Evolutionary conservation across 2,329 filamentous ascomycete species (phyloP).

Genomic region (Paraphoma chrysanthemicola): DNA sequence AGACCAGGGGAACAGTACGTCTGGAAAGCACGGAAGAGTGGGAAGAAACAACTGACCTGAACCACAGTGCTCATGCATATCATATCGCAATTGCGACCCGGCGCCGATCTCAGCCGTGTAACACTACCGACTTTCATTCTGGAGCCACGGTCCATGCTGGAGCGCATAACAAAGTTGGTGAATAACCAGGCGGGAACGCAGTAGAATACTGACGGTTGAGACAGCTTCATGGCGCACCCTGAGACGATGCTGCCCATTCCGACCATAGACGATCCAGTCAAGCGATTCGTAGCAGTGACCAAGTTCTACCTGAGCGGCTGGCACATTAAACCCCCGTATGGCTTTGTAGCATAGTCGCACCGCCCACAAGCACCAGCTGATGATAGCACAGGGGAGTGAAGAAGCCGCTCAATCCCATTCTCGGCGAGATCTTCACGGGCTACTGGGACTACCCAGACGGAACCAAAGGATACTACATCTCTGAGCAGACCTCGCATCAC

Average conservation of each 20-base stretch:
- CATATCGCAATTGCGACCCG: constrained; percentile 94
- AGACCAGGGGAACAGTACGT: constrained; percentile 90
- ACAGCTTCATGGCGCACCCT: constrained; percentile 98
- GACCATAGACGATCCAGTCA: constrained; percentile 82
- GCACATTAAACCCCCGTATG: constrained; percentile 97
- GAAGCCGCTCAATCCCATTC: constrained; percentile 95
- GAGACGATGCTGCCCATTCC: constrained; percentile 92
- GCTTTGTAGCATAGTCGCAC: constrained; percentile 23
- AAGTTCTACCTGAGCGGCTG: constrained; percentile 98
- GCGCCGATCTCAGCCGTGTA: constrained; percentile 92
- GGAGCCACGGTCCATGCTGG: constrained; percentile 96
- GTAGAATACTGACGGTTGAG: constrained; percentile 21
- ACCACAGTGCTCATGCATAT: constrained; percentile 87
- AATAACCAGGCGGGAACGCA: no score
- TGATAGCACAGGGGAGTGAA: constrained; percentile 78
- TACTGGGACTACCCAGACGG: constrained; percentile 92
- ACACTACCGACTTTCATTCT: constrained; percentile 97
- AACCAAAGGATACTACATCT: constrained; percentile 91
- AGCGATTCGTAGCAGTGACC: constrained; percentile 92
- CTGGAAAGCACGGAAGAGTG: neutral
- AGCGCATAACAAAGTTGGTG: constrained; percentile 94
- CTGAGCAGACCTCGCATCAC: constrained; percentile 97
- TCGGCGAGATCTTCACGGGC: constrained; percentile 92
- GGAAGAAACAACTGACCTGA: constrained; percentile 19
- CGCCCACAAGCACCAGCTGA: constrained; percentile 30